Conservation (phyloP, 2,329 filamentous ascomycete species). For the Penicillium aurantiogriseum region DNA sequence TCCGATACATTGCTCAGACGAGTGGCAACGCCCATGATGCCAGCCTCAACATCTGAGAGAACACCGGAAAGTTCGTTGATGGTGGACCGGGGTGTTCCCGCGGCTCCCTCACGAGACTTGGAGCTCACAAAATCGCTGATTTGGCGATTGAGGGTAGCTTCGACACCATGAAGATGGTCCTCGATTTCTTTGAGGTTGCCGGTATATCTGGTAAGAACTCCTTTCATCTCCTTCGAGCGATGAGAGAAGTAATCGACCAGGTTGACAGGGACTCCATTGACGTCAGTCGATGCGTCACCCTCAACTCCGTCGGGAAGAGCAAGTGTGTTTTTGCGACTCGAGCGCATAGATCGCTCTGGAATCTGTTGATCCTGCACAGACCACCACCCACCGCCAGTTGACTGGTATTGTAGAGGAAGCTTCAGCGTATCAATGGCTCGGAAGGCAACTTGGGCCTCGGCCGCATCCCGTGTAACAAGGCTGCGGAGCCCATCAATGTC, state of each 20-base stretch:
- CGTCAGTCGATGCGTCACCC: conserved; percentile 41
- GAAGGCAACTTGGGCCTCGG: conserved; percentile 70
- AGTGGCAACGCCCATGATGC: conserved; percentile 62
- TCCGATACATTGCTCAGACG: conserved; percentile 61
- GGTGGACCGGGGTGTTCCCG: conserved; percentile 46
- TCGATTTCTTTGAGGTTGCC: conserved; percentile 64
- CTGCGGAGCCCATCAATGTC: conserved; percentile 58
- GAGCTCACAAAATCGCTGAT: conserved; percentile 54
- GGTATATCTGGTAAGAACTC: conserved; percentile 58
- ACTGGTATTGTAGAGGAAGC: conserved; percentile 64
- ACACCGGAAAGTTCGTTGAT: conserved; percentile 55
- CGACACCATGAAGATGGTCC: conserved; percentile 63
- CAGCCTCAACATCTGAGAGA: conserved; percentile 63
- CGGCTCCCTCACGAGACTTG: conserved; percentile 41
- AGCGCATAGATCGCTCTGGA: conserved; percentile 39
- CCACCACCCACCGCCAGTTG: conserved; percentile 45
- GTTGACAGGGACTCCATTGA: conserved; percentile 56
- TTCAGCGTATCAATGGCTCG: conserved; percentile 72
- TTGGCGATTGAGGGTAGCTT: conserved; percentile 59
- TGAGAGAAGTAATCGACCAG: conserved; percentile 64
- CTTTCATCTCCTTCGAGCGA: conserved; percentile 61
- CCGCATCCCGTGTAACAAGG: conserved; percentile 63
- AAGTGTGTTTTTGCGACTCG: conserved; percentile 45
- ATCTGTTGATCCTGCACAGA: conserved; percentile 40
- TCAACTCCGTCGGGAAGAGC: conserved; percentile 49